Base-by-base conservation (phyloP, 2,329 filamentous ascomycete genomes). In the Aspergillus sp. region DNA sequence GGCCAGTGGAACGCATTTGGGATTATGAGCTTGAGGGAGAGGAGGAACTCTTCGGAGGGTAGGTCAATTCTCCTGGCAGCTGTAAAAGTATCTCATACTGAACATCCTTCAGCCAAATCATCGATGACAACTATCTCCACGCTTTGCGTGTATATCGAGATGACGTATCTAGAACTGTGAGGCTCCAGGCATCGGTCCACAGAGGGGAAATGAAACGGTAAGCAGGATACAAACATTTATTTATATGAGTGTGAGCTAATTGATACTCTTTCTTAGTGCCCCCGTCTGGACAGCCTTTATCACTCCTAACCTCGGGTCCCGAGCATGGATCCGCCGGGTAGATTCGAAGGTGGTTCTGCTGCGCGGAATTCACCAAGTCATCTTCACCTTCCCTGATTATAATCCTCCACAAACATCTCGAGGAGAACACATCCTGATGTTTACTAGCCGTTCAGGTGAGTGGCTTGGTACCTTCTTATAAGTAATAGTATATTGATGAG, bases 281-380 rank as follows among this genome's bases (percentile, higher is more conserved):
- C 79, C 80, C 0, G 75, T 83, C 43, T 83, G 80, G 80, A 83
- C 78, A 2, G 75, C 76, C 0, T 80, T 79, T 47, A 67, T 79
- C 13, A 75, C 73, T 1, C 61, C 71, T 26, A 70, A 74, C 43
- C 61, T 78, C 30, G 61, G 63, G 27, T 64, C 69, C 40, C 67
- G 61, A 5, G 64, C 62, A 30, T 81, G 78, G 76, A 67, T 77
- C 45, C 69, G 68, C 33, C 62, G 60, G 8, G 52, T 69, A 1
- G 66, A 66, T 2, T 39, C 67, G 1, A 70, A 65, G 33, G 68
- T 70, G 1, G 60, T 80, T 2, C 59, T 74, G 26, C 59, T 82
- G 19, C 66, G 68, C n/a, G 68, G 76, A 37, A 61, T 81, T 28
- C 70, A 71, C 37, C 75, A 73, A 3, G 75, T 74, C 43, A 64